Evolutionary conservation across 1,139 yeast species (phyloP).

Genomic region (Kurtzmaniella quercitrusa): DNA sequence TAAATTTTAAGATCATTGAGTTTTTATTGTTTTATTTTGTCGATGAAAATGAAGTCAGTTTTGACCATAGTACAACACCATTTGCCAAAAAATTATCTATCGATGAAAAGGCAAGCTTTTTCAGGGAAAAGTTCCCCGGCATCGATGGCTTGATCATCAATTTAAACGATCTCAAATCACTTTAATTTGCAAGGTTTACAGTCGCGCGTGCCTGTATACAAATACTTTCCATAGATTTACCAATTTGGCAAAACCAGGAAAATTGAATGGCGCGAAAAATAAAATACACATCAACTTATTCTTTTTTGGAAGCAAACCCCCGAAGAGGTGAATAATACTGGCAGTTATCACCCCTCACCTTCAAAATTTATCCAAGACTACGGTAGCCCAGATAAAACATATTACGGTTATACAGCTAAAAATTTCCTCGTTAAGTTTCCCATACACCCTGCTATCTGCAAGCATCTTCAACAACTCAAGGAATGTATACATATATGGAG

Average conservation of each 20-base stretch:
- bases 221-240: no score
- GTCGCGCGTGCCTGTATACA: no score
- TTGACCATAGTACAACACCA: conserved; percentile 15
- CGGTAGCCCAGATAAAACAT: no score
- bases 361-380: no score
- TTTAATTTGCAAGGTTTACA: conserved; percentile 8
- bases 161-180: conserved; percentile 30
- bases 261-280: neutral
- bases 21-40: conserved; percentile 66
- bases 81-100: conserved; percentile 32
- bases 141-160: conserved; percentile 39
- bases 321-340: neutral
- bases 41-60: conserved; percentile 49
- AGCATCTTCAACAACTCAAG: neutral
- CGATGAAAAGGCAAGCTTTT: conserved; percentile 51
- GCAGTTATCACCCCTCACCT: neutral
- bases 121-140: conserved; percentile 44
- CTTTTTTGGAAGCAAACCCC: neutral
- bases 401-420: no score
- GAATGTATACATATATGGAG: conserved; percentile 83
- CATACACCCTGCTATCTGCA: neutral
- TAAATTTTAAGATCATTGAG: conserved; percentile 63
- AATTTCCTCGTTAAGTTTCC: neutral
- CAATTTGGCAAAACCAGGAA: neutral
- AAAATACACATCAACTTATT: neutral